Evolutionary conservation across 2,329 filamentous ascomycete genomes (phyloP).

Genomic region (Ophiostoma piceae): DNA sequence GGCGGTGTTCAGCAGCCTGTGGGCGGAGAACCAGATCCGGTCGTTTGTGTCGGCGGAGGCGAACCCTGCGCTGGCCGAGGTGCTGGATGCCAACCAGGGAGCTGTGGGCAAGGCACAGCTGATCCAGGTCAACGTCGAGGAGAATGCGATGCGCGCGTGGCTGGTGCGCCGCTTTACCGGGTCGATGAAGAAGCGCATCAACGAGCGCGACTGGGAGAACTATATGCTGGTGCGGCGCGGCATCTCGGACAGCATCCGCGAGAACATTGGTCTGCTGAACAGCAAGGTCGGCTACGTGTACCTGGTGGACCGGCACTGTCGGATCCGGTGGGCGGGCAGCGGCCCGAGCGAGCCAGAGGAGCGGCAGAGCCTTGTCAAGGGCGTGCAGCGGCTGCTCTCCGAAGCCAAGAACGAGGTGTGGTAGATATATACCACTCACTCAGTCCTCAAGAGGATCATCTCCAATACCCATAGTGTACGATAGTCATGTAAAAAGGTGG

Average conservation of each 20-base stretch:
- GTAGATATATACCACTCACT: background rate
- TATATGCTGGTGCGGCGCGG: slow-evolving; percentile 59
- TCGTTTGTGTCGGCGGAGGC: slow-evolving; percentile 61
- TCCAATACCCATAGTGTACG: background rate
- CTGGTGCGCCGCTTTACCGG: slow-evolving; percentile 54
- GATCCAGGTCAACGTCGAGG: slow-evolving; percentile 84
- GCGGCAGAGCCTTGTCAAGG: slow-evolving; percentile 60
- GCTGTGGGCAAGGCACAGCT: slow-evolving; percentile 51
- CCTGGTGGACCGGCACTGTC: slow-evolving; percentile 78
- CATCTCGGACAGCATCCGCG: slow-evolving; percentile 56
- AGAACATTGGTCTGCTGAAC: slow-evolving; percentile 69
- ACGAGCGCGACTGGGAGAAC: slow-evolving; percentile 50
- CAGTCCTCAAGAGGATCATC: background rate
- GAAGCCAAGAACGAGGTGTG: slow-evolving; percentile 23
- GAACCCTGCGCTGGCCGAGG: slow-evolving; percentile 64
- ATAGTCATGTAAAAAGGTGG: background rate
- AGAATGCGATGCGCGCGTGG: slow-evolving; percentile 64
- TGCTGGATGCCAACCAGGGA: slow-evolving; percentile 49
- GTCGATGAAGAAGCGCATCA: slow-evolving; percentile 46
- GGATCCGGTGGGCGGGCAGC: slow-evolving; percentile 91
- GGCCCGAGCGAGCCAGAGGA: slow-evolving; percentile 62
- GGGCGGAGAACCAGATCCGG: slow-evolving; percentile 76
- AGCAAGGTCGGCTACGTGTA: slow-evolving; percentile 92
- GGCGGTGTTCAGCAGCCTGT: slow-evolving; percentile 72
- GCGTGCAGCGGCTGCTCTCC: slow-evolving; percentile 55